These are phyloP conservation scores for Phytophthora cajani DNA, from an alignment of 352 stramenopile species.

Conservation along the genomic window DNA sequence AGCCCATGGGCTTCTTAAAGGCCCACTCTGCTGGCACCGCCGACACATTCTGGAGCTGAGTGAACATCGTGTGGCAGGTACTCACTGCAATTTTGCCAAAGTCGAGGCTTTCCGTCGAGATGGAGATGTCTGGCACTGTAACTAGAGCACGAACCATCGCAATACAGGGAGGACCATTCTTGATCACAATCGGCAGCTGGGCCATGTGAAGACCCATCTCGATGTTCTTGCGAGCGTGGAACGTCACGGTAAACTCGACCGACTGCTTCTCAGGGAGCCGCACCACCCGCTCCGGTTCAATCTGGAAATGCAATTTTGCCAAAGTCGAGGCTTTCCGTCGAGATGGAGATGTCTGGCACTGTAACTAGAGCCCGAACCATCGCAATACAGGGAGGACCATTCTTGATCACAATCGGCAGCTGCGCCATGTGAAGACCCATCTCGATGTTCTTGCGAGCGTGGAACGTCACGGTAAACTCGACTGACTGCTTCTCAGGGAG, in stretches of 20 bases:
- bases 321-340: slow-evolving; percentile 89
- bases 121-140: slow-evolving; percentile 89
- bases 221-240: slow-evolving; percentile 89
- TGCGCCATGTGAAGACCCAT: slow-evolving; percentile 83
- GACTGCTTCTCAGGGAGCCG: slow-evolving; percentile 89
- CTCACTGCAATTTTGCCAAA: slow-evolving; percentile 92
- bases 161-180: slow-evolving; percentile 90
- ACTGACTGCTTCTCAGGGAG: slow-evolving; percentile 89
- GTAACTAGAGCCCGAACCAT: slow-evolving; percentile 91
- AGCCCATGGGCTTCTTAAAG: slow-evolving; percentile 91
- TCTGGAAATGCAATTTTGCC: slow-evolving; percentile 85
- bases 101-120: slow-evolving; percentile 86
- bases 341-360: slow-evolving; percentile 90
- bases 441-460: slow-evolving; percentile 84
- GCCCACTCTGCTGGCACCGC: slow-evolving; percentile 91
- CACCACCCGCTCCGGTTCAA: slow-evolving; percentile 95
- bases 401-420: slow-evolving; percentile 91
- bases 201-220: slow-evolving; percentile 78
- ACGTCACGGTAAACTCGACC: slow-evolving; percentile 92
- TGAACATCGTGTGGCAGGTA: slow-evolving; percentile 87
- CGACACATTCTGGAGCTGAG: slow-evolving; percentile 93
- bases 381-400: slow-evolving; percentile 88
- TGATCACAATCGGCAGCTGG: slow-evolving; percentile 88
- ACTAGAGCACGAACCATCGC: slow-evolving; percentile 90
- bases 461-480: slow-evolving; percentile 93